These are phyloP conservation scores for Gardenia jasminoides DNA, from an alignment of 257 asterid genomes.

Conservation along the genomic window DNA sequence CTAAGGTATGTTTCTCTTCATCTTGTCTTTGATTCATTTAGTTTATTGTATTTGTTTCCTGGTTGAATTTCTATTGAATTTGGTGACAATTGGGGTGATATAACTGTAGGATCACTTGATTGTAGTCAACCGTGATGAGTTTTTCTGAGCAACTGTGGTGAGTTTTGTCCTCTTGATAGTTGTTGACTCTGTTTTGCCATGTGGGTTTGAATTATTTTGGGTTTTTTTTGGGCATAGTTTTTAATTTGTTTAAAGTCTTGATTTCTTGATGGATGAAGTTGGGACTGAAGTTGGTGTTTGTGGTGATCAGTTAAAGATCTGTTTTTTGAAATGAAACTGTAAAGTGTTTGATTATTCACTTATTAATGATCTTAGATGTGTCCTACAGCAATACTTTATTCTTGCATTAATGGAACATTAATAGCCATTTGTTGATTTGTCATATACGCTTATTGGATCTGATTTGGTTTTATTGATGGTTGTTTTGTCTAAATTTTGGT, in stretches of 20 bases:
- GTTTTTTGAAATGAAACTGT: neutral
- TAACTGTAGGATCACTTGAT: neutral
- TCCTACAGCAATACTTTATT: neutral
- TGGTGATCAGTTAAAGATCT: slow-evolving; percentile 36
- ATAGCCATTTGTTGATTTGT: neutral
- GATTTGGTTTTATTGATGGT: neutral
- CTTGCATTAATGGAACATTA: neutral
- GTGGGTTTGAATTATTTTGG: neutral
- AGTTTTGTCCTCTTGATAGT: neutral
- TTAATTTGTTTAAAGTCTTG: neutral
- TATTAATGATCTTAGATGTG: neutral
- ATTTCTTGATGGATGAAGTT: slow-evolving; percentile 22
- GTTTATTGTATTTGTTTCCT: no score
- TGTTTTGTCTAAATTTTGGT: neutral
- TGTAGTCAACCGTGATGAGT: slow-evolving; percentile 1
- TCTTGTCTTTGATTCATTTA: neutral
- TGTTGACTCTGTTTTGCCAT: neutral
- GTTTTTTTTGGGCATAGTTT: neutral
- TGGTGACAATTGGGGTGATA: slow-evolving; percentile 2
- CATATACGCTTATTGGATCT: slow-evolving; percentile 3
- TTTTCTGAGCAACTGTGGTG: no score
- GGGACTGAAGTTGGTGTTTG: slow-evolving; percentile 1
- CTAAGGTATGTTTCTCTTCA: slow-evolving; percentile 26
- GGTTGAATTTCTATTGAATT: slow-evolving; percentile 16
- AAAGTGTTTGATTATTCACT: neutral